Conservation (phyloP, 1,284 basidiomycete genomes). For the Stygiomarasmius scandens region DNA sequence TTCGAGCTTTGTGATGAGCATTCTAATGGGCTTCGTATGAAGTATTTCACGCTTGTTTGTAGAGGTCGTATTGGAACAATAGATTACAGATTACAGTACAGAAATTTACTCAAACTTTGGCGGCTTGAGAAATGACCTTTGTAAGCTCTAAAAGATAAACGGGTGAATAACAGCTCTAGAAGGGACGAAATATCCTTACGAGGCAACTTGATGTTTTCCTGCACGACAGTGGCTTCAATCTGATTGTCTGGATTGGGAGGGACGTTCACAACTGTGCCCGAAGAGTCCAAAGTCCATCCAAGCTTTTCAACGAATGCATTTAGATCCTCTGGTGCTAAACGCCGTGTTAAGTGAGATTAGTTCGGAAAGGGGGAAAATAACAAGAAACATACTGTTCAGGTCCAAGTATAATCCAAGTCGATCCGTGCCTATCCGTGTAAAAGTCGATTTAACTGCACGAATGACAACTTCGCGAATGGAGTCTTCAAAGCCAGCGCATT, state of each 20-base stretch:
- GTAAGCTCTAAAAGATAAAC: conserved; percentile 68
- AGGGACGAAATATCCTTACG: conserved; percentile 54
- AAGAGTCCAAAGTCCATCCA: conserved; percentile 75
- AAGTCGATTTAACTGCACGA: conserved; percentile 77
- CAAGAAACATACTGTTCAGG: conserved; percentile 55
- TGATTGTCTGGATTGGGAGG: conserved; percentile 94
- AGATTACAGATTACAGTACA: not conserved
- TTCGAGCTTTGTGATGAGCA: conserved; percentile 14
- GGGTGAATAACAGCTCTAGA: conserved; percentile 8
- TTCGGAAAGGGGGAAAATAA: conserved; percentile 23
- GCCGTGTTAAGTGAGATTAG: conserved; percentile 9
- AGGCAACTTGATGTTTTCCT: conserved; percentile 86
- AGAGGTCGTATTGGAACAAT: too few species aligned
- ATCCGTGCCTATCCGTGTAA: conserved; percentile 72
- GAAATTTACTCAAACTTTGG: conserved; percentile 32
- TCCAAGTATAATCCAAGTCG: conserved; percentile 77
- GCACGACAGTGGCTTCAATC: conserved; percentile 91
- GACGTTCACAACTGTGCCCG: conserved; percentile 64
- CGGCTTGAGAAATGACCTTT: conserved; percentile 80
- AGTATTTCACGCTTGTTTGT: too few species aligned
- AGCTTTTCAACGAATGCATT: conserved; percentile 67
- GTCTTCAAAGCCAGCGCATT: conserved; percentile 82
- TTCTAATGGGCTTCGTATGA: conserved; percentile 13
- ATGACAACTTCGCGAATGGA: conserved; percentile 77
- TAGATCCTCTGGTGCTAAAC: conserved; percentile 57